Percentiles rank a stretch among this genome's conserved stretches.
phyloP scores from a whole-genome alignment of 306 rosid species.

The Canavalia ensiformis region DNA sequence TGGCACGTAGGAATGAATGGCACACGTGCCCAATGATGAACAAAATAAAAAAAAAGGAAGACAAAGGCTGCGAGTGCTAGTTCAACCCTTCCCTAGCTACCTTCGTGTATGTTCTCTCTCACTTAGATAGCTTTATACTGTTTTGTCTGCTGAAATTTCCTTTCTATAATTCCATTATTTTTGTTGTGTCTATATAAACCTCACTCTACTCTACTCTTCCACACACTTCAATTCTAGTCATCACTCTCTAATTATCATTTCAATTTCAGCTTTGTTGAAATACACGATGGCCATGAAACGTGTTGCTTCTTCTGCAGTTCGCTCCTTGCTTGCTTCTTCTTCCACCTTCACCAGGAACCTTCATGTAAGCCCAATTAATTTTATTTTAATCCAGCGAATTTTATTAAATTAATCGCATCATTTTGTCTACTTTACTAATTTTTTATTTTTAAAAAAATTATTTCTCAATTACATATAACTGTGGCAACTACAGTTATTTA shows the following conservation, averaged over 20 bases:
- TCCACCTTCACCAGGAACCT: constrained; percentile 38
- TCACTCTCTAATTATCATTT: neutral
- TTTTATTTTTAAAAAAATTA: too few relatives aligned
- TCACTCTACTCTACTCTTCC: neutral
- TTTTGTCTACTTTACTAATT: too few relatives aligned
- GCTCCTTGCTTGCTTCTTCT: constrained; percentile 53
- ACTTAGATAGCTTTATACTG: neutral
- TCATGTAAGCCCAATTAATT: neutral
- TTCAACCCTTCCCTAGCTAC: constrained; percentile 8
- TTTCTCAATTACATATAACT: too few relatives aligned
- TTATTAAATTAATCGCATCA: too few relatives aligned
- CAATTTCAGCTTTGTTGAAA: neutral
- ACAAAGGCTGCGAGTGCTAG: neutral
- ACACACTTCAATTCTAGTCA: neutral
- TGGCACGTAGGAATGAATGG: neutral
- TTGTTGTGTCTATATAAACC: constrained; percentile 7
- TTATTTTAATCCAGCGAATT: too few relatives aligned
- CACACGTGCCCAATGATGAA: neutral
- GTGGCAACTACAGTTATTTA: too few relatives aligned
- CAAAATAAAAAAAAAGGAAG: neutral
- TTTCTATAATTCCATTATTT: neutral
- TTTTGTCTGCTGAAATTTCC: neutral
- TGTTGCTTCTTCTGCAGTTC: constrained; percentile 58
- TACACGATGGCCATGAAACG: constrained; percentile 61
- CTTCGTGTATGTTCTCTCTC: too few relatives aligned